Conservation (phyloP, 2,329 filamentous ascomycete genomes). For the Claviceps citrina region DNA sequence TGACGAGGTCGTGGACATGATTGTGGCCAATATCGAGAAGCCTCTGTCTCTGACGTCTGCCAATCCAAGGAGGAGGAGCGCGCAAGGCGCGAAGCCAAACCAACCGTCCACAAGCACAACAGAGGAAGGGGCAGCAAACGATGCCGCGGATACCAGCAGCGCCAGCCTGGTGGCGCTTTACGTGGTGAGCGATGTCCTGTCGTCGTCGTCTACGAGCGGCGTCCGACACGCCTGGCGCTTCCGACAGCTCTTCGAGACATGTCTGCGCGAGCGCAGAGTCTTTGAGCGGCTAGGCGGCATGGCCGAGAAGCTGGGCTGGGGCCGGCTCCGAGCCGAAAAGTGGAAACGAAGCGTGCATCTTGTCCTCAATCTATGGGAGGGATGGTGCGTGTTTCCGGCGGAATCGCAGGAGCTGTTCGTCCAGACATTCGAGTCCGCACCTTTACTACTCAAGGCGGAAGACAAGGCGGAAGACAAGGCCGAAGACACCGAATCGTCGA, state of each 20-base stretch:
- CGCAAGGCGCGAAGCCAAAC: conserved; percentile 21
- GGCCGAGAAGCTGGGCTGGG: conserved; percentile 60
- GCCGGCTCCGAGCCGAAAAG: conserved; percentile 65
- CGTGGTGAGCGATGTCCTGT: conserved; percentile 61
- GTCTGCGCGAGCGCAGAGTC: conserved; percentile 49
- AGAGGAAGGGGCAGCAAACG: conserved; percentile 24
- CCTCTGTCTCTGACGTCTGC: conserved; percentile 61
- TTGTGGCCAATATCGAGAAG: conserved; percentile 64
- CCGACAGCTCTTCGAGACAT: conserved; percentile 60
- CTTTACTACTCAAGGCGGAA: conserved; percentile 22
- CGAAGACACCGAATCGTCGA: conserved; percentile 16
- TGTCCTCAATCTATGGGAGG: conserved; percentile 56
- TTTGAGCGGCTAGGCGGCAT: conserved; percentile 65
- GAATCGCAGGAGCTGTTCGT: conserved; percentile 59
- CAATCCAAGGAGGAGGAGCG: conserved; percentile 43
- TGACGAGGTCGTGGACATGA: conserved; percentile 80
- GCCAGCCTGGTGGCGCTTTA: conserved; percentile 72
- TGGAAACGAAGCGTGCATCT: conserved; percentile 64
- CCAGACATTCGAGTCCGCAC: conserved; percentile 55
- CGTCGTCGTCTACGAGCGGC: conserved; percentile 58
- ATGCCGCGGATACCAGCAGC: conserved; percentile 46
- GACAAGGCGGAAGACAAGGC: conserved; percentile 15
- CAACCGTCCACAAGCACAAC: conserved; percentile 14
- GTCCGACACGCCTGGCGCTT: conserved; percentile 80
- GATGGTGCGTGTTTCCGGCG: conserved; percentile 58